Base-by-base conservation (phyloP, 768 basidiomycete genomes). In the Crepidotus variabilis region DNA sequence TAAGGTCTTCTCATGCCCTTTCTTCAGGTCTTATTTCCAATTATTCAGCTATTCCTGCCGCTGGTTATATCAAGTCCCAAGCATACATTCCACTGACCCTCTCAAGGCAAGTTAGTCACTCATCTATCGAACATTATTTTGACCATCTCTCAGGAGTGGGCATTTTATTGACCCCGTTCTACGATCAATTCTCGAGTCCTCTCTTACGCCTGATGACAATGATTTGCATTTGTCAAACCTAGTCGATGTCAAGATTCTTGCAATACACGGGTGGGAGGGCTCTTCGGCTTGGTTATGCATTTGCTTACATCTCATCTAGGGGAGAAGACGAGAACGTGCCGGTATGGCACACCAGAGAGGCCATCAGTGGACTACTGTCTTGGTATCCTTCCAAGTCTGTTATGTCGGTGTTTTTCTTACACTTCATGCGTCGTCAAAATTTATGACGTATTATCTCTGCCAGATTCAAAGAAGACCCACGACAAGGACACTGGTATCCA, bases 311-410 rank as follows among this genome's bases (percentile, higher is more conserved):
- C 20, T 55, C 51, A n/a, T 18, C 50, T 61, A 90, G 90, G 18
- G 89, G 88, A 2, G 75, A 75, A 35, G 94, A 97, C 65, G 83
- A 86, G 36, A 95, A 97, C 58, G 94, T 97, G 2, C 92, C 94
- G 1, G 81, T 85, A 0, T 91, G 92, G 84, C 93, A 96, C 61
- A 83, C 85, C 2, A 80, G 94, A 20, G 85, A 87, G 66, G 73
- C 81, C 10, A 75, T 89, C 2, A 75, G 78, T 22, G 70, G 84
- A 16, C 59, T 94, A 24, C 78, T 79, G 58, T 73, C 82, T 2
- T 88, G 85, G 84, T 73, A 78, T 50, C 67, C 76, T 0, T 64
- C 75, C 6, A 76, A 79, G 14, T 78, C 87, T 55, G 73, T 81
- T 20, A 78, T 70, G 88, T 87, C 56, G 23, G 81, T 67, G 2